A percentile compares a stretch with the other conserved stretches of the same genome.
These are phyloP conservation scores for Mortierella sp. DNA, from an alignment of 371 early-diverging fungal species.

Conservation along the genomic window DNA sequence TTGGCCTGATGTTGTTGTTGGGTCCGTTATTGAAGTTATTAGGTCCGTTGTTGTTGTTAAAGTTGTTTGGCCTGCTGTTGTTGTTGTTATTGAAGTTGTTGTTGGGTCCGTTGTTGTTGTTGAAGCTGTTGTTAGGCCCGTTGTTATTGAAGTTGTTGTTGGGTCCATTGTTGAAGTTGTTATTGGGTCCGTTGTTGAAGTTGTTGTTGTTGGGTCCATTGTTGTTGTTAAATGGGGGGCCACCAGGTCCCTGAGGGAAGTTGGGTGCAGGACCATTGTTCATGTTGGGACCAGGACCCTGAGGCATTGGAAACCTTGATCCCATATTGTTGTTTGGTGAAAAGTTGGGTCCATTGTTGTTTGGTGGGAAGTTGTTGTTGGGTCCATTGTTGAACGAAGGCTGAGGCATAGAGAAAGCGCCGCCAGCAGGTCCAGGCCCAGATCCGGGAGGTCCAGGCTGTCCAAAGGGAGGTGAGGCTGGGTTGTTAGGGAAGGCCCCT, in stretches of 20 bases:
- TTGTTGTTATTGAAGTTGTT: slow-evolving; percentile 8
- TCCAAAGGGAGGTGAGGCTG: slow-evolving; percentile 11
- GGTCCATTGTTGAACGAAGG: slow-evolving; percentile 21
- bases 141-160: slow-evolving; percentile 13
- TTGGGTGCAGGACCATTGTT: neutral
- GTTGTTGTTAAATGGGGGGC: neutral
- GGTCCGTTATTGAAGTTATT: neutral
- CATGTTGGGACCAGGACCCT: slow-evolving; percentile 2
- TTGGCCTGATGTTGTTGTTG: slow-evolving; percentile 21
- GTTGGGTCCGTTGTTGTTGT: slow-evolving; percentile 22
- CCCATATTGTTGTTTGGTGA: slow-evolving; percentile 20
- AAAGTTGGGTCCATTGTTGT: slow-evolving; percentile 14
- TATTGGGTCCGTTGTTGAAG: slow-evolving; percentile 8
- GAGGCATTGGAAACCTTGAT: slow-evolving; percentile 17
- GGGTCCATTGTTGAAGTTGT: slow-evolving; percentile 5
- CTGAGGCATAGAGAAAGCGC: slow-evolving; percentile 39
- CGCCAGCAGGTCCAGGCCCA: slow-evolving; percentile 5
- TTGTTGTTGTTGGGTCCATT: slow-evolving; percentile 15
- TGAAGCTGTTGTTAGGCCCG: slow-evolving; percentile 9
- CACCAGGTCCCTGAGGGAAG: slow-evolving; percentile 5
- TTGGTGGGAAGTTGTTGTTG: slow-evolving; percentile 16
- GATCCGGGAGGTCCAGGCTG: slow-evolving; percentile 7
- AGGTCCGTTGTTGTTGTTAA: neutral
- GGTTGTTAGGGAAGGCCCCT: slow-evolving; percentile 14
- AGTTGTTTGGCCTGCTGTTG: slow-evolving; percentile 25